Base-by-base conservation (phyloP, 1,139 yeast species). In the Arxiozyma slooffiae region DNA sequence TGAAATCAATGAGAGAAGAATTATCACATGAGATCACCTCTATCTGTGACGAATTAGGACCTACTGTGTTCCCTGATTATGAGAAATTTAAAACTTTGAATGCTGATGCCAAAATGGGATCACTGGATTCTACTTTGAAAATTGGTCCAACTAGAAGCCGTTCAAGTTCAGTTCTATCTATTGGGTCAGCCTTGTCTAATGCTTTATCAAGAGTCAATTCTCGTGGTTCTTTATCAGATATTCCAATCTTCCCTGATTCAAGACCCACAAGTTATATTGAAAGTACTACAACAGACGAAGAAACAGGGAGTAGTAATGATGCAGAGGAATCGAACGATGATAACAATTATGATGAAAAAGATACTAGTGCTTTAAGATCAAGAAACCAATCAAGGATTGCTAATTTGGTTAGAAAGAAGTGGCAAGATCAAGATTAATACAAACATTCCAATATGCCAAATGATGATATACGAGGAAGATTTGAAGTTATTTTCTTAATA, bases 11-110 rank as follows among this genome's bases (percentile, higher is more conserved):
- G 49, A 70, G 89, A 49, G 63, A 67, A 38, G 67, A 64, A 21
- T 68, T 84, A 47, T 72, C 83, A 17, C 57, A 63, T 21, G 78
- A 77, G 57, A 81, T 84, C 7, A 76, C 81, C 3, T 75, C 72
- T 21, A 75, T 81, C 46, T 78, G 84, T 57, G 77, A 81, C 55
- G 77, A 73, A 48, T 71, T 80, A 50, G 90, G 90, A 0, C 89
- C 89, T 0, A 73, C 70, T 39, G 76, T 83, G 44, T 82, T 82
- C 62, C 82, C 82, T 14, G 84, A 81, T 60, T 75, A 79, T 45
- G 74, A 63, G 6, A 57, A 61, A 48, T 58, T 61, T 34, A 52
- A 50, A 43, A 53, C 38, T 36, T 51, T 45, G 26, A 40, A 21
- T 8, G 53, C 50, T 17, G 46, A 54, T 8, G 55, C 48, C 8